Evolutionary conservation across 2,329 filamentous ascomycete species (phyloP).

Genomic region (Exutisphaerella laricina): DNA sequence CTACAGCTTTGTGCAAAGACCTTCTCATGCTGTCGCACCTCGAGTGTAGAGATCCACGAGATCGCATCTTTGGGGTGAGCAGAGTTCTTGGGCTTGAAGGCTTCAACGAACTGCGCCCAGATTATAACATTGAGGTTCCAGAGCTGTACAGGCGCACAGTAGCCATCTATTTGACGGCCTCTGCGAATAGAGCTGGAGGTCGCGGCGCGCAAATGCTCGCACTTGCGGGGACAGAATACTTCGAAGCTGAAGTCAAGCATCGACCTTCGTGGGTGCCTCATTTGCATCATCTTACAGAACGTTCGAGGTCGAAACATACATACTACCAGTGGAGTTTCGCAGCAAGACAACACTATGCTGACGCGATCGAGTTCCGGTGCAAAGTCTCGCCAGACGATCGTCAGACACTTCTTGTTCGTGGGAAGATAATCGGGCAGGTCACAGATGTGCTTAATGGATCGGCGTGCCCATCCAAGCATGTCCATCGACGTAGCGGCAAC

Average conservation of each 20-base stretch:
- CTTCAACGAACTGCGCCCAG: neutral
- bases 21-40: slow-evolving; percentile 8
- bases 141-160: slow-evolving; percentile 8
- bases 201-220: slow-evolving; percentile 6
- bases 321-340: slow-evolving; percentile 8
- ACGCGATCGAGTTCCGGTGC: slow-evolving; percentile 1
- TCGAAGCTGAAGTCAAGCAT: neutral
- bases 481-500: slow-evolving; percentile 5
- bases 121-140: slow-evolving; percentile 6
- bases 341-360: slow-evolving; percentile 2
- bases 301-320: slow-evolving; percentile 9
- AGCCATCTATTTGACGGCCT: slow-evolving; percentile 4
- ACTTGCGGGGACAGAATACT: slow-evolving; percentile 4
- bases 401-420: slow-evolving; percentile 2
- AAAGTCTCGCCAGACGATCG: neutral
- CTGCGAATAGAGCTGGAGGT: slow-evolving; percentile 6
- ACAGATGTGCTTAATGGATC: slow-evolving; percentile 1
- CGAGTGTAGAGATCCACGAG: slow-evolving; percentile 4
- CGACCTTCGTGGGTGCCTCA: slow-evolving; percentile 10
- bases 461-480: slow-evolving; percentile 10
- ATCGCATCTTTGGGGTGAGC: slow-evolving; percentile 10
- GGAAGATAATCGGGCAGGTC: neutral
- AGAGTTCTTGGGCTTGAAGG: slow-evolving; percentile 6
- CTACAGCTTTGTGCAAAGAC: slow-evolving; percentile 8
- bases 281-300: slow-evolving; percentile 6